Evolutionary conservation across 345 rosid species (phyloP).

Genomic region (Physaria fendleri): DNA sequence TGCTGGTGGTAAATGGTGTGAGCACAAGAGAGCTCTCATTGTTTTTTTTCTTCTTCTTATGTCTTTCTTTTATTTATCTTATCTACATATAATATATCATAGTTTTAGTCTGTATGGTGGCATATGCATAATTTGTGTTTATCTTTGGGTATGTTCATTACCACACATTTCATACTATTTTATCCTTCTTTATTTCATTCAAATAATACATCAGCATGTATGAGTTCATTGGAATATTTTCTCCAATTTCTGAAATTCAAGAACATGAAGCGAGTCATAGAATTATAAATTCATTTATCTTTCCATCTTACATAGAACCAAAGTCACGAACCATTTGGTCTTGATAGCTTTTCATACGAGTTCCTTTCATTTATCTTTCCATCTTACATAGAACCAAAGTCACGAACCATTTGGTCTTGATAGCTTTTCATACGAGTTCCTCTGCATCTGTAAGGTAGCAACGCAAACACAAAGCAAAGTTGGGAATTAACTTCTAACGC

Average conservation of each 20-base stretch:
- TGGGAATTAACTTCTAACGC: background rate
- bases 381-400: background rate
- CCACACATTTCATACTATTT: slow-evolving; percentile 8
- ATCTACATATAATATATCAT: slow-evolving; percentile 11
- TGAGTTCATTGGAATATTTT: background rate
- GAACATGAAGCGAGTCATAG: background rate
- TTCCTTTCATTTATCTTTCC: slow-evolving; percentile 30
- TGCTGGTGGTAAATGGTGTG: slow-evolving; percentile 20
- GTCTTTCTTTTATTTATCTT: slow-evolving; percentile 18
- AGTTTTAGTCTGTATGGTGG: background rate
- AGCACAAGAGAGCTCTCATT: slow-evolving; percentile 40
- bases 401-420: slow-evolving; percentile 10
- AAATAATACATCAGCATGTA: background rate
- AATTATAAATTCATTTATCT: background rate
- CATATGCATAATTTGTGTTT: slow-evolving; percentile 9
- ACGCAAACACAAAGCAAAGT: background rate
- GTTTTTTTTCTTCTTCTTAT: background rate
- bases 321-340: slow-evolving; percentile 1
- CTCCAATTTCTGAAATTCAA: background rate
- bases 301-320: background rate
- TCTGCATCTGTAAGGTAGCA: slow-evolving; percentile 34
- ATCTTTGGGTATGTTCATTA: slow-evolving; percentile 7
- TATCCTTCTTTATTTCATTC: slow-evolving; percentile 1
- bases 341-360: slow-evolving; percentile 38
- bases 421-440: slow-evolving; percentile 45